Percentiles rank a stretch among this genome's conserved stretches.
These are phyloP conservation scores for Diospyros kaki DNA, from an alignment of 148 eudicot species.

Conservation along the genomic window DNA sequence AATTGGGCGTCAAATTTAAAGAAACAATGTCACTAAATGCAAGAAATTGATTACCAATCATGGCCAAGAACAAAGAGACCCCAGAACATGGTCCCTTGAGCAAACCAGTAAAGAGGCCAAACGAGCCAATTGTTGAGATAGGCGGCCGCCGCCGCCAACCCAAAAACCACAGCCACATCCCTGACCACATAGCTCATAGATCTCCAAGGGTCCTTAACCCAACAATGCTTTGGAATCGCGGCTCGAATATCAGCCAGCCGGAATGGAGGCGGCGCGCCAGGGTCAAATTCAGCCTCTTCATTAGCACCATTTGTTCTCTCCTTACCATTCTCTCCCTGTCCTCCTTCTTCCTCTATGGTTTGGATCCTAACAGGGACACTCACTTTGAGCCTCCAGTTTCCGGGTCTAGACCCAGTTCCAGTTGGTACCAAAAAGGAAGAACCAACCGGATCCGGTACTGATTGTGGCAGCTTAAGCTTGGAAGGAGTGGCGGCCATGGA, in stretches of 20 bases:
- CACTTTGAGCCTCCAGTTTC: slow-evolving; percentile 53
- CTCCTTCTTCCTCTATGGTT: slow-evolving; percentile 18
- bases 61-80: slow-evolving; percentile 56
- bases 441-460: slow-evolving; percentile 19
- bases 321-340: slow-evolving; percentile 1
- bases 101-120: slow-evolving; percentile 56
- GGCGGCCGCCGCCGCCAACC: slow-evolving; percentile 34
- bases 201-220: slow-evolving; percentile 46
- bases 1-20: slow-evolving; percentile 6
- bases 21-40: neutral
- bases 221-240: slow-evolving; percentile 50
- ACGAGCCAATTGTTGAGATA: slow-evolving; percentile 32
- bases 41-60: slow-evolving; percentile 33
- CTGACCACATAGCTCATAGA: slow-evolving; percentile 37
- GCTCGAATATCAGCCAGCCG: slow-evolving; percentile 33
- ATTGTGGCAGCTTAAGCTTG: slow-evolving; percentile 23
- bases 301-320: slow-evolving; percentile 11
- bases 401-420: slow-evolving; percentile 25
- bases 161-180: slow-evolving; percentile 30
- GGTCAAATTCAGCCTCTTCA: slow-evolving; percentile 28
- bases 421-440: slow-evolving; percentile 19
- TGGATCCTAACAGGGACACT: slow-evolving; percentile 52
- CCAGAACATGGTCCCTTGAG: slow-evolving; percentile 59
- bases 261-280: slow-evolving; percentile 35
- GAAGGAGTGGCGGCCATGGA: slow-evolving; percentile 19